Conservation (phyloP, 306 rosid species). For the Casuarina glauca region DNA sequence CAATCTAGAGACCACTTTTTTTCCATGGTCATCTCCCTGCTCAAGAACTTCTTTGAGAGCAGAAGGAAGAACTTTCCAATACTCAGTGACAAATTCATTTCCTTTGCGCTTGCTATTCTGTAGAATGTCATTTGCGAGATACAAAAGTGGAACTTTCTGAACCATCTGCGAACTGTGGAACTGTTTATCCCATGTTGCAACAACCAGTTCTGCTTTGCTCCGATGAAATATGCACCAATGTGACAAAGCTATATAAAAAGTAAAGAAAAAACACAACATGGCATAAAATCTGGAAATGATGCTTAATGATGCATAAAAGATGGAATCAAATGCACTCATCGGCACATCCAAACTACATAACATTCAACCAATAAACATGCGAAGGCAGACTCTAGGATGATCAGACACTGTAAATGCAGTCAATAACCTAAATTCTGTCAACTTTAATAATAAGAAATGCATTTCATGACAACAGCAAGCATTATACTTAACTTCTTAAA, state of each 20-base stretch:
- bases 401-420: background rate
- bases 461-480: background rate
- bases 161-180: constrained; percentile 60
- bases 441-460: background rate
- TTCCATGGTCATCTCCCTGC: constrained; percentile 62
- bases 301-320: background rate
- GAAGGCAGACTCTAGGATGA: too few species aligned
- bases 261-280: constrained; percentile 37
- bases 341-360: background rate
- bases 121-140: constrained; percentile 92
- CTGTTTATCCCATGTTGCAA: constrained; percentile 81
- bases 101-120: constrained; percentile 96
- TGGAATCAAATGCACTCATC: background rate
- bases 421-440: background rate
- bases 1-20: constrained; percentile 62
- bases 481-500: background rate
- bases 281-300: constrained; percentile 7
- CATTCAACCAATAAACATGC: background rate
- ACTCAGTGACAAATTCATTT: constrained; percentile 86
- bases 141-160: constrained; percentile 75
- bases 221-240: constrained; percentile 96
- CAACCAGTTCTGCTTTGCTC: constrained; percentile 85
- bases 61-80: constrained; percentile 86
- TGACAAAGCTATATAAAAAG: constrained; percentile 66
- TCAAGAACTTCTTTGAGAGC: constrained; percentile 68